Conservation (phyloP, 2,329 filamentous ascomycete species). For the Botrytis fragariae region DNA sequence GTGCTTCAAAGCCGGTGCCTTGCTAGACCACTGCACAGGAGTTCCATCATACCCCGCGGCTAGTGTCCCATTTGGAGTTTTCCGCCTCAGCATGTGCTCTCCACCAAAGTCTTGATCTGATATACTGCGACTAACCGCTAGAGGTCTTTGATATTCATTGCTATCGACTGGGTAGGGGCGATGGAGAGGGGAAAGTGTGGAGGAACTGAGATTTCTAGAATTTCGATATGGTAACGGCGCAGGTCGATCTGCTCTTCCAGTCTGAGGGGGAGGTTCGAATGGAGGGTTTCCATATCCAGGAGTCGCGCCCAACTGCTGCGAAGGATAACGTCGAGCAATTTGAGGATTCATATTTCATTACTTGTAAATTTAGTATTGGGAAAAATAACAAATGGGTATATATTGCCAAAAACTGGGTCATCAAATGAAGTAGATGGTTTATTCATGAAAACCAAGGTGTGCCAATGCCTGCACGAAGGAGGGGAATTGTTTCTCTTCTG, state of each 20-base stretch:
- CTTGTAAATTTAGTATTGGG: constrained; percentile 21
- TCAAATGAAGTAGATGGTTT: constrained; percentile 25
- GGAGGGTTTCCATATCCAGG: constrained; percentile 32
- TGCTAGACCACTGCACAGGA: constrained; percentile 67
- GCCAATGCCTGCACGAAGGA: constrained; percentile 40
- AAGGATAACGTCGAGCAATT: constrained; percentile 43
- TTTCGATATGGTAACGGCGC: constrained; percentile 34
- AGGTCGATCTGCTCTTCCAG: constrained; percentile 28
- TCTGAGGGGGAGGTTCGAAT: constrained; percentile 29
- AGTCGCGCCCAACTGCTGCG: constrained; percentile 36
- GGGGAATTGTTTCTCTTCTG: constrained; percentile 34
- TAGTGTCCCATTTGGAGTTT: constrained; percentile 92
- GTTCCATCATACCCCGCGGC: constrained; percentile 89
- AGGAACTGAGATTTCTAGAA: constrained; percentile 31
- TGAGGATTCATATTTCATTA: constrained; percentile 48
- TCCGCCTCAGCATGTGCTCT: constrained; percentile 74
- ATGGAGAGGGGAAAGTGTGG: constrained; percentile 27
- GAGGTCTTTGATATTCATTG: constrained; percentile 25
- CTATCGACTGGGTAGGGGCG: constrained; percentile 35
- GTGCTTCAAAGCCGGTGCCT: constrained; percentile 78
- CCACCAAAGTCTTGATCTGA: constrained; percentile 46
- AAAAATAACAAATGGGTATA: constrained; percentile 25
- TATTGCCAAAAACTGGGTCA: constrained; percentile 23
- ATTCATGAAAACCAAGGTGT: constrained; percentile 32
- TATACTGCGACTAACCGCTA: constrained; percentile 18